A percentile compares a stretch with the other conserved stretches of the same genome.
phyloP scores from a whole-genome alignment of 1,139 yeast species.

The Saccharomycopsis hybrid region DNA sequence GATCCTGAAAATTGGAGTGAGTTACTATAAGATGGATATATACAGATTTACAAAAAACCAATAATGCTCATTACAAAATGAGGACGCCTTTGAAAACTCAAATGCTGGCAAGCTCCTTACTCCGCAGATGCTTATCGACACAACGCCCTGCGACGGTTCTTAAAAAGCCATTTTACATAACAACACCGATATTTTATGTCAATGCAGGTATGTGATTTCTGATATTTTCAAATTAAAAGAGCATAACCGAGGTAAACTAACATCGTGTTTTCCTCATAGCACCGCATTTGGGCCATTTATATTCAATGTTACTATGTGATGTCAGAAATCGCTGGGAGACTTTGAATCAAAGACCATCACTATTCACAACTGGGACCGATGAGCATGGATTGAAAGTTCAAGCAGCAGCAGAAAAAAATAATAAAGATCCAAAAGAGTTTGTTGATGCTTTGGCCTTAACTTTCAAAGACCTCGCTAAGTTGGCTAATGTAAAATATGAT shows the following conservation, averaged over 20 bases:
- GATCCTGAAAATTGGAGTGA: no score
- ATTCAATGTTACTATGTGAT: conserved; percentile 82
- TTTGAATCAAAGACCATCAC: conserved; percentile 39
- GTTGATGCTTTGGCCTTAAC: conserved; percentile 65
- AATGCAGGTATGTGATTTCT: conserved; percentile 47
- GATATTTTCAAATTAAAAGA: conserved; percentile 23
- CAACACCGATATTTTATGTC: conserved; percentile 95
- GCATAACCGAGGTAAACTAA: no score
- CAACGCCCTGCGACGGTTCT: no score
- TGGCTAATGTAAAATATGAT: conserved; percentile 54
- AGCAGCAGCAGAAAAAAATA: conserved; percentile 54
- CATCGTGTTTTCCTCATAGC: conserved; percentile 24
- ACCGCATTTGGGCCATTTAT: conserved; percentile 93
- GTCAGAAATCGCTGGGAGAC: conserved; percentile 67
- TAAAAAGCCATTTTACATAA: conserved; percentile 39
- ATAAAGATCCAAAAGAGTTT: conserved; percentile 52
- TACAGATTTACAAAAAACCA: no score
- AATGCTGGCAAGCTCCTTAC: no score
- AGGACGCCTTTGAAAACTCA: no score
- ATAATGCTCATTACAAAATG: no score
- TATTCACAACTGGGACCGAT: conserved; percentile 87
- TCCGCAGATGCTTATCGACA: no score
- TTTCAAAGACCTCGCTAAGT: conserved; percentile 55
- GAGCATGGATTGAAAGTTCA: conserved; percentile 95
- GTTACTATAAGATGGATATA: no score